These are phyloP conservation scores for Solanum hybrid DNA, from an alignment of 305 asterid species.

Conservation along the genomic window DNA sequence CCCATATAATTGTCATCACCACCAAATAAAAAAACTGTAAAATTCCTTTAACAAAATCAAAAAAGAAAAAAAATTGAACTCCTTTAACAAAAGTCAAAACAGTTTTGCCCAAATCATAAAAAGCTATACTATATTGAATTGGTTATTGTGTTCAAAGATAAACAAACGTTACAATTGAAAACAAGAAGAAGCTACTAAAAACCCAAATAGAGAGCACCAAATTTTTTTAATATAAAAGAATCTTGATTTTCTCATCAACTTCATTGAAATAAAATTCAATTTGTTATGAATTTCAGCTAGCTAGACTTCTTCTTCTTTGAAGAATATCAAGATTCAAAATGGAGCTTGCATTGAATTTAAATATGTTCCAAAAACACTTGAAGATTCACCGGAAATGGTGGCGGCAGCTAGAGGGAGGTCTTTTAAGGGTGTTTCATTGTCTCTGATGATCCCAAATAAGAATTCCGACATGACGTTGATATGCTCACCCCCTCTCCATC, in stretches of 20 bases:
- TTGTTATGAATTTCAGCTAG: background rate
- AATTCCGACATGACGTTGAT: background rate
- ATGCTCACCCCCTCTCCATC: background rate
- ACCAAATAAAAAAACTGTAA: too few species aligned
- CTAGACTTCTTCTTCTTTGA: background rate
- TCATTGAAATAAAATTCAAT: background rate
- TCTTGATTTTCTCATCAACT: background rate
- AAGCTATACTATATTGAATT: background rate
- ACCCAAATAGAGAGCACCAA: background rate
- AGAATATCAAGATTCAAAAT: background rate
- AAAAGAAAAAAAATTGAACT: too few species aligned
- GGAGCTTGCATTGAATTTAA: background rate
- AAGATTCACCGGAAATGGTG: background rate
- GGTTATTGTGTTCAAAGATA: background rate
- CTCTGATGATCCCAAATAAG: background rate
- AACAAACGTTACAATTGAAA: background rate
- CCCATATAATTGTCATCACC: background rate
- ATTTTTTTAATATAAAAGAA: too few species aligned
- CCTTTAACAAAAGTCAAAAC: background rate
- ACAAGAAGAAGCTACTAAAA: background rate
- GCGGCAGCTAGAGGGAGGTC: background rate
- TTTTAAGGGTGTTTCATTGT: background rate
- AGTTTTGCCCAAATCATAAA: background rate
- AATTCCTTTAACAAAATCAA: too few species aligned
- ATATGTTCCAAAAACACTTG: background rate